These are phyloP conservation scores for Haplographium delicatum DNA, from an alignment of 495 filamentous ascomycete species.

Conservation along the genomic window DNA sequence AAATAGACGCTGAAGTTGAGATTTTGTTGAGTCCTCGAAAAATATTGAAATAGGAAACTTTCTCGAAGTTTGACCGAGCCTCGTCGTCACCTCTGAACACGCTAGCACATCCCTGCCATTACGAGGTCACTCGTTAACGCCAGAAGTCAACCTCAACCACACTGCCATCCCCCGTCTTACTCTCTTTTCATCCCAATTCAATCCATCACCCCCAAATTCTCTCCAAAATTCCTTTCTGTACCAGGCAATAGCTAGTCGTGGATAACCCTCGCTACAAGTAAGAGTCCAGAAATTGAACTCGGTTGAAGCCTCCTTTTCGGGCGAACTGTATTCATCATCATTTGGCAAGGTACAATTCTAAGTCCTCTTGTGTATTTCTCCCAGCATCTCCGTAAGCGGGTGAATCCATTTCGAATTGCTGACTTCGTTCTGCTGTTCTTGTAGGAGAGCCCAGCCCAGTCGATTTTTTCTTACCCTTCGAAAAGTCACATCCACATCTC, in stretches of 20 bases:
- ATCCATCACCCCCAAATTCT: neutral
- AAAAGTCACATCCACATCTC: neutral
- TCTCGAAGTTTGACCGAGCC: too few relatives aligned
- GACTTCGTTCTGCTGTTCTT: neutral
- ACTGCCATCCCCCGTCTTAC: neutral
- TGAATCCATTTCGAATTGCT: too few relatives aligned
- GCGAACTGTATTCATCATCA: neutral
- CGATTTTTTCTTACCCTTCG: neutral
- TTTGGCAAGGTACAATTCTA: neutral
- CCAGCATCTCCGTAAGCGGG: too few relatives aligned
- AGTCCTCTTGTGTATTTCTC: too few relatives aligned
- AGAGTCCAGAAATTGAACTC: neutral
- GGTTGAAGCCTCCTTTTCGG: neutral
- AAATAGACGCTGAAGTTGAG: too few relatives aligned
- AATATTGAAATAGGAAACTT: too few relatives aligned
- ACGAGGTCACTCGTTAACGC: too few relatives aligned
- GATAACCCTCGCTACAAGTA: neutral
- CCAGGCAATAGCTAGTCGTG: neutral
- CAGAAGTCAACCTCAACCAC: neutral
- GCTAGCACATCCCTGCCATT: too few relatives aligned
- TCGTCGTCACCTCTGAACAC: too few relatives aligned
- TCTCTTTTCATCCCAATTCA: neutral
- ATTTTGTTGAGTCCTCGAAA: too few relatives aligned
- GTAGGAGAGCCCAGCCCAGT: neutral
- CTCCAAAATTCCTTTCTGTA: neutral